Conservation (phyloP, 2,329 filamentous ascomycete genomes). For the Beauveria scarabaeidicola region DNA sequence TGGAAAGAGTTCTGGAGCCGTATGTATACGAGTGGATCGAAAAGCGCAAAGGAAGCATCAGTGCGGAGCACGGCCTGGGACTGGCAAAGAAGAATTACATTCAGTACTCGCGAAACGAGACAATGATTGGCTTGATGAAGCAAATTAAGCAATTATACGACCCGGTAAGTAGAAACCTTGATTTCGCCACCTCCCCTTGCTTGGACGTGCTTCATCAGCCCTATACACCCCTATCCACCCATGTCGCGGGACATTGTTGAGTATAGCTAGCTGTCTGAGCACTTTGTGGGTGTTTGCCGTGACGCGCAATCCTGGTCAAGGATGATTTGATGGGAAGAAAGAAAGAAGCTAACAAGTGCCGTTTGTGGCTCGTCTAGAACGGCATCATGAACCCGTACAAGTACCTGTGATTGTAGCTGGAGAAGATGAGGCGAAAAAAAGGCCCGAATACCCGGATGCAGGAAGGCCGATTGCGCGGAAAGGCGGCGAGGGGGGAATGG, state of each 20-base stretch:
- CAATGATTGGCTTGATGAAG: constrained; percentile 85
- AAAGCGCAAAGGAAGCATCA: constrained; percentile 83
- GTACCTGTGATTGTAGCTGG: constrained; percentile 52
- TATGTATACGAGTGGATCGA: constrained; percentile 97
- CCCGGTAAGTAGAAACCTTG: constrained; percentile 55
- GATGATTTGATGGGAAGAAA: not conserved
- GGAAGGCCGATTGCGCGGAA: not conserved
- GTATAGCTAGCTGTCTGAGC: too few relatives aligned
- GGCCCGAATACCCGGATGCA: not conserved
- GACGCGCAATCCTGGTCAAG: not conserved
- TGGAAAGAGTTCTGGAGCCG: constrained; percentile 83
- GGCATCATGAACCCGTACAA: constrained; percentile 99
- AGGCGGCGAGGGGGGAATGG: not conserved
- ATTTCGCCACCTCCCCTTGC: not conserved
- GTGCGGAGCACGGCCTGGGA: constrained; percentile 89
- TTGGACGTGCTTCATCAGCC: not conserved
- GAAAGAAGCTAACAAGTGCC: not conserved
- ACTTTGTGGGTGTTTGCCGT: not conserved
- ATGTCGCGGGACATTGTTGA: not conserved
- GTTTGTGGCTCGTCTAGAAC: constrained; percentile 48
- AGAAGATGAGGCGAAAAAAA: not conserved
- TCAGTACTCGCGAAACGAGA: constrained; percentile 82
- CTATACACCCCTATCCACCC: not conserved
- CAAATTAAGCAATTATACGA: constrained; percentile 92
- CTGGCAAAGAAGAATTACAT: constrained; percentile 95